Evolutionary conservation across 2,329 filamentous ascomycete genomes (phyloP).

Genomic region (Colletotrichum eremochloae): DNA sequence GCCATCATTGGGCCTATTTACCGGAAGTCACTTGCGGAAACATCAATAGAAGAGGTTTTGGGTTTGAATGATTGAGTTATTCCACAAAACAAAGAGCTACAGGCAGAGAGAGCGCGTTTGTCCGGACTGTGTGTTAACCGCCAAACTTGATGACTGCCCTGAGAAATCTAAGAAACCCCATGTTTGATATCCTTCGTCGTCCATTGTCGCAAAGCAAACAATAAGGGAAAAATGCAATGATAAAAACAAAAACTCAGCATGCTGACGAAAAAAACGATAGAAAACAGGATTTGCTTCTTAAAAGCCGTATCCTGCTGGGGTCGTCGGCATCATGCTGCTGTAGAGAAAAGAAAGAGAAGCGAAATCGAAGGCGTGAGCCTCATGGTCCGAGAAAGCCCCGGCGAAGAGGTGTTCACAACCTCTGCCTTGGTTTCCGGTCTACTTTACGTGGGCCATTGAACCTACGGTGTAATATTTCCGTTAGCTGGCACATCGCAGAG

Average conservation of each 20-base stretch:
- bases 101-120: constrained; percentile 1
- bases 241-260: not conserved
- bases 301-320: not conserved
- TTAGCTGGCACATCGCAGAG: constrained; percentile 6
- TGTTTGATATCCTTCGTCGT: constrained; percentile 15
- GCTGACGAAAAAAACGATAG: not conserved
- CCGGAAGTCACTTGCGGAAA: not conserved
- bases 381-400: not conserved
- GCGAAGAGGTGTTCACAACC: constrained; percentile 11
- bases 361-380: not conserved
- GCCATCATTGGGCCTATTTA: not conserved
- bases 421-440: constrained; percentile 6
- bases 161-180: constrained; percentile 27
- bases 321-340: constrained; percentile 8
- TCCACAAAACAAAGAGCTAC: constrained; percentile 11
- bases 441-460: not conserved
- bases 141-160: constrained; percentile 7
- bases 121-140: not conserved
- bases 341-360: constrained; percentile 18
- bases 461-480: not conserved
- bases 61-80: constrained; percentile 36
- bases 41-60: not conserved
- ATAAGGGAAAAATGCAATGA: not conserved
- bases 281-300: not conserved
- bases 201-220: constrained; percentile 5